phyloP scores from a whole-genome alignment of 148 eudicot genomes.

The Arbutus unedo region DNA sequence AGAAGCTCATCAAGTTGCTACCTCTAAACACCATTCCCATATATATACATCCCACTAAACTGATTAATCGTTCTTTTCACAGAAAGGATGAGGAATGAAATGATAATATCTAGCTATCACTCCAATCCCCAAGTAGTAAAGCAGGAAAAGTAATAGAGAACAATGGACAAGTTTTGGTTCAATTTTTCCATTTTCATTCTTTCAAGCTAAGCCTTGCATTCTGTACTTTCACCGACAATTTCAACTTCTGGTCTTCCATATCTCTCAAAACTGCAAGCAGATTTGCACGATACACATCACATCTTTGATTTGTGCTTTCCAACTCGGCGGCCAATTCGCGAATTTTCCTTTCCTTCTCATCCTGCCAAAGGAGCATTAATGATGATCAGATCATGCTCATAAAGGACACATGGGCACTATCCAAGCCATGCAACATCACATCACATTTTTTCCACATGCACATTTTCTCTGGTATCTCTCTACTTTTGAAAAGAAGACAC shows the following conservation, averaged over 20 bases:
- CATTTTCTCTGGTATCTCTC: not conserved
- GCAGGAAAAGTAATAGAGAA: not conserved
- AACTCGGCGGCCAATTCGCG: constrained; percentile 39
- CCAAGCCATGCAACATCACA: too few relatives aligned
- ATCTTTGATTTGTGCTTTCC: constrained; percentile 36
- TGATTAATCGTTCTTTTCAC: not conserved
- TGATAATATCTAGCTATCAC: not conserved
- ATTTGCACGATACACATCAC: constrained; percentile 55
- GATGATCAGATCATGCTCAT: not conserved
- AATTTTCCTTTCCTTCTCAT: constrained; percentile 43
- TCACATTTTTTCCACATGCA: too few relatives aligned
- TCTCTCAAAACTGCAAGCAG: constrained; percentile 50
- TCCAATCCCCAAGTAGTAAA: not conserved
- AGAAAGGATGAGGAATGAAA: not conserved
- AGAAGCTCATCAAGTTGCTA: not conserved
- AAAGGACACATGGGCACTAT: too few relatives aligned
- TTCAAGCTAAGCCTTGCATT: constrained; percentile 49
- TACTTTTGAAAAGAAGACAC: not conserved
- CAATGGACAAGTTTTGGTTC: not conserved
- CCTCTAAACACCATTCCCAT: not conserved
- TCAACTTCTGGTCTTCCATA: constrained; percentile 60
- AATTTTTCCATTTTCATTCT: constrained; percentile 25
- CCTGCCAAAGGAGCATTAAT: constrained; percentile 26
- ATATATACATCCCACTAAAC: not conserved
- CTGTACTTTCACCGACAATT: constrained; percentile 56